A percentile compares a stretch with the other conserved stretches of the same genome.
Evolutionary conservation across 2,329 filamentous ascomycete species (phyloP).

Genomic region (Coniochaeta prunicola): DNA sequence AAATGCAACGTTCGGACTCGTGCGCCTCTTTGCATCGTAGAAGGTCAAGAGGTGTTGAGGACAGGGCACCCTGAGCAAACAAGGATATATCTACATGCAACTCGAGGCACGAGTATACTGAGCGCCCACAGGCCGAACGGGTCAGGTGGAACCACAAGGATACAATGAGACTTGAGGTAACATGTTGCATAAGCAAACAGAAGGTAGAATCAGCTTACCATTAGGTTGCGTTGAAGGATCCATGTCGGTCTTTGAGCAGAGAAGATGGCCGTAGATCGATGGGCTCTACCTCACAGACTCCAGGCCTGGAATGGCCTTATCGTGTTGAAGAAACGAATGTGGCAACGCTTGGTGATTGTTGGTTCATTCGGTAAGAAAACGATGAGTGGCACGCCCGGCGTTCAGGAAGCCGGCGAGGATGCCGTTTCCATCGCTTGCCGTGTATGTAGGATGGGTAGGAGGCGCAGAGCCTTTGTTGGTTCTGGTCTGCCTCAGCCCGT

Average conservation of each 20-base stretch:
- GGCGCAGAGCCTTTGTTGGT: not conserved
- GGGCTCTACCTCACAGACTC: not conserved
- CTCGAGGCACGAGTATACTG: not conserved
- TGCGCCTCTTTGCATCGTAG: too few relatives aligned
- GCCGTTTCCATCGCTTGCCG: not conserved
- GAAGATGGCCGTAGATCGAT: not conserved
- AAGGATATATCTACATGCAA: too few relatives aligned
- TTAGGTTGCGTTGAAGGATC: not conserved
- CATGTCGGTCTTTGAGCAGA: not conserved
- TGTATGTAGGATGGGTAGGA: not conserved
- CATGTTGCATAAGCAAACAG: not conserved
- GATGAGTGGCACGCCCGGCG: not conserved
- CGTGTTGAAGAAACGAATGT: not conserved
- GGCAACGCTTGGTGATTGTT: not conserved
- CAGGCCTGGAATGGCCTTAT: not conserved
- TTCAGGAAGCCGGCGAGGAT: not conserved
- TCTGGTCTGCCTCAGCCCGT: not conserved
- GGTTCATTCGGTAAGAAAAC: not conserved
- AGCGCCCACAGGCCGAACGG: not conserved
- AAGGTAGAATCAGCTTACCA: not conserved
- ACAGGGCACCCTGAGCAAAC: not conserved
- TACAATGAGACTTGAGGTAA: not conserved
- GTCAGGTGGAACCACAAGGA: not conserved
- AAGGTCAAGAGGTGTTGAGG: not conserved
- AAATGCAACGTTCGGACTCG: not conserved